Percentiles rank a stretch among this genome's conserved stretches.
These are phyloP conservation scores for Apophysomyces trapeziformis DNA, from an alignment of 371 early-diverging fungal genomes.

Conservation along the genomic window DNA sequence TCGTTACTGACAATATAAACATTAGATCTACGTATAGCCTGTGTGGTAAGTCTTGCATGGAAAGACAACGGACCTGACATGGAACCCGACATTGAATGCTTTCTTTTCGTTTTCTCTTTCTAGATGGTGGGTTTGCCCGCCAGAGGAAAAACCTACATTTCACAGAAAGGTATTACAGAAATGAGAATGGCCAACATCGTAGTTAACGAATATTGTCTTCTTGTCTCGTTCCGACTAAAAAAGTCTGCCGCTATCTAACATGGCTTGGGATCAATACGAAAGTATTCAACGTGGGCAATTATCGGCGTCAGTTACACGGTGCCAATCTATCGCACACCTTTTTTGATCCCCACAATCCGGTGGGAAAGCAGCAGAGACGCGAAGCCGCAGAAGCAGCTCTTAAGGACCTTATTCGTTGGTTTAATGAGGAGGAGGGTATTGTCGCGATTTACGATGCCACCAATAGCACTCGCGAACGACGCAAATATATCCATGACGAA, in stretches of 20 bases:
- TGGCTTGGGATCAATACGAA: constrained; percentile 95
- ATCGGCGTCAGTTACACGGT: constrained; percentile 89
- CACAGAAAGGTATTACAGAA: constrained; percentile 82
- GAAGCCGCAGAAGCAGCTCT: constrained; percentile 87
- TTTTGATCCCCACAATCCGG: constrained; percentile 89
- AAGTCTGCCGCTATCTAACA: constrained; percentile 42
- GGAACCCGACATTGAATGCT: neutral
- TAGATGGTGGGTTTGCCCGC: constrained; percentile 90
- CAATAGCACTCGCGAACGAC: constrained; percentile 87
- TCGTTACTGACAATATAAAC: neutral
- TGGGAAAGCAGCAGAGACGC: constrained; percentile 74
- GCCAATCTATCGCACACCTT: constrained; percentile 85
- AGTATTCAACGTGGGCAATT: constrained; percentile 96
- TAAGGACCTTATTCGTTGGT: constrained; percentile 92
- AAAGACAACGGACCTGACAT: neutral
- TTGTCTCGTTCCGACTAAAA: no score
- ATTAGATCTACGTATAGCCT: constrained; percentile 64
- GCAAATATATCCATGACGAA: constrained; percentile 70
- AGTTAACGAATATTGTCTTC: neutral
- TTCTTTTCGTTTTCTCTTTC: neutral
- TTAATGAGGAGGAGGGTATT: constrained; percentile 73
- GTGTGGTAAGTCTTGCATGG: constrained; percentile 55
- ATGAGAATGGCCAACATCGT: neutral
- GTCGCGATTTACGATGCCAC: constrained; percentile 98
- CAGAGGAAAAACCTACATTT: constrained; percentile 90